Conservation (phyloP, 2,329 filamentous ascomycete genomes). For the Monosporascus sp. region DNA sequence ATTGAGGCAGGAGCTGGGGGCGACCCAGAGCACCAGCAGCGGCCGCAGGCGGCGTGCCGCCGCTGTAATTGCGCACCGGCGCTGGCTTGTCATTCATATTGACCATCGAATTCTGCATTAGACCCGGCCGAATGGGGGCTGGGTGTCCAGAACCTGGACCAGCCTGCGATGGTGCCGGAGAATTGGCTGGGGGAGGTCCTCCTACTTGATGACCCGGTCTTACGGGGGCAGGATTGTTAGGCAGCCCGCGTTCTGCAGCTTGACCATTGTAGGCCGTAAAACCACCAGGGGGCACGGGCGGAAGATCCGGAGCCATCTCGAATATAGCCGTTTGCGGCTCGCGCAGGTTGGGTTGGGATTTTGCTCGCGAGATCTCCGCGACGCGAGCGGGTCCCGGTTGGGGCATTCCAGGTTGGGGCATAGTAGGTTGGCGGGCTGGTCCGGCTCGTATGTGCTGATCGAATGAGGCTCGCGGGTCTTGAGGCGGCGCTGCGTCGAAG, state of each 20-base stretch:
- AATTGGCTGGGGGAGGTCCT: conserved; percentile 9
- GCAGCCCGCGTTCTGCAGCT: conserved; percentile 15
- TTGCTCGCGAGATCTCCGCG: conserved; percentile 53
- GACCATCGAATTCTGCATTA: conserved; percentile 54
- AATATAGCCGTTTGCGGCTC: conserved; percentile 64
- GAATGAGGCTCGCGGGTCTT: conserved; percentile 37
- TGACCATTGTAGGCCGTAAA: conserved; percentile 27
- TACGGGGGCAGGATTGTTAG: conserved; percentile 20
- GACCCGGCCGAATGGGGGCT: conserved; percentile 56
- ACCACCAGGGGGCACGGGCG: conserved; percentile 42
- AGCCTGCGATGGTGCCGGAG: conserved; percentile 12
- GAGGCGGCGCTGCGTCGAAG: conserved; percentile 35
- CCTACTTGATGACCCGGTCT: conserved; percentile 24
- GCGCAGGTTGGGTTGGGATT: conserved; percentile 63
- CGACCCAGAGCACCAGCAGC: conserved; percentile 29
- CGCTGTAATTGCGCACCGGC: conserved; percentile 52
- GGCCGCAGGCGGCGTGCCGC: conserved; percentile 38
- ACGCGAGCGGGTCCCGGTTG: conserved; percentile 46
- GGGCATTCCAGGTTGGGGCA: conserved; percentile 24
- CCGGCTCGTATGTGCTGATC: conserved; percentile 42
- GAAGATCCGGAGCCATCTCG: conserved; percentile 64
- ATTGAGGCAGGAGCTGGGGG: conserved; percentile 32
- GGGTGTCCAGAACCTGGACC: conserved; percentile 48
- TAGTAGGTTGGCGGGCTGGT: conserved; percentile 25
- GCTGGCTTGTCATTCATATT: conserved; percentile 52